Percentiles rank a stretch among this genome's conserved stretches.
Conservation (phyloP, 176 grass and related monocot genomes). For the Hyparrhenia diplandra region DNA sequence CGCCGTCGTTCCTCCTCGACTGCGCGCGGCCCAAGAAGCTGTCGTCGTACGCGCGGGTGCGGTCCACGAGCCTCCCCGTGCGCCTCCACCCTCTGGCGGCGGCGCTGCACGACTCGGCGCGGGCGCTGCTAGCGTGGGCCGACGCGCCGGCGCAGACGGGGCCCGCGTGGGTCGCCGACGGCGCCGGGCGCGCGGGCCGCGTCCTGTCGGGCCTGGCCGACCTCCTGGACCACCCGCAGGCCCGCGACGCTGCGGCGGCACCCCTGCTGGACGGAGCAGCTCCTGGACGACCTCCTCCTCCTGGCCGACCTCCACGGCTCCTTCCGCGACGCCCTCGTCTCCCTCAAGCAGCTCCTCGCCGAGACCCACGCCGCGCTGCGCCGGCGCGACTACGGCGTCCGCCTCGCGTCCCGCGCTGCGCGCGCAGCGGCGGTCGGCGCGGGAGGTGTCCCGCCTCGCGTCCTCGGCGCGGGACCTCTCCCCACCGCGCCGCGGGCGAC, state of each 20-base stretch:
- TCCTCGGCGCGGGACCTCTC: conserved; percentile 41
- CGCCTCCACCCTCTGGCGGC: conserved; percentile 64
- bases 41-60: conserved; percentile 38
- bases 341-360: conserved; percentile 37
- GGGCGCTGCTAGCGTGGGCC: conserved; percentile 35
- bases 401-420: conserved; percentile 44
- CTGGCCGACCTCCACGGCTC: conserved; percentile 48
- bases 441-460: conserved; percentile 31
- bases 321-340: conserved; percentile 47
- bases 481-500: conserved; percentile 16
- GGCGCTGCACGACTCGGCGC: conserved; percentile 41
- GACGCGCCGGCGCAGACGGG: conserved; percentile 25
- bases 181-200: not conserved
- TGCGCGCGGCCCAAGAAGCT: conserved; percentile 57
- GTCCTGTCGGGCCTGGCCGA: conserved; percentile 33
- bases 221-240: conserved; percentile 57
- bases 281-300: conserved; percentile 57
- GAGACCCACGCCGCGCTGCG: conserved; percentile 49
- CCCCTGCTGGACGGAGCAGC: conserved; percentile 46
- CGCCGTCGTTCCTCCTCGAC: conserved; percentile 43
- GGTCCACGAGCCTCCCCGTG: conserved; percentile 55
- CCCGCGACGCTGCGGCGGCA: conserved; percentile 43
- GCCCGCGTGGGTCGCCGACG: conserved; percentile 38
- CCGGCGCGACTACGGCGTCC: conserved; percentile 28
- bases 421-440: conserved; percentile 41